Evolutionary conservation across 2,329 filamentous ascomycete species (phyloP).

Genomic region (Sporothrix schenckii): DNA sequence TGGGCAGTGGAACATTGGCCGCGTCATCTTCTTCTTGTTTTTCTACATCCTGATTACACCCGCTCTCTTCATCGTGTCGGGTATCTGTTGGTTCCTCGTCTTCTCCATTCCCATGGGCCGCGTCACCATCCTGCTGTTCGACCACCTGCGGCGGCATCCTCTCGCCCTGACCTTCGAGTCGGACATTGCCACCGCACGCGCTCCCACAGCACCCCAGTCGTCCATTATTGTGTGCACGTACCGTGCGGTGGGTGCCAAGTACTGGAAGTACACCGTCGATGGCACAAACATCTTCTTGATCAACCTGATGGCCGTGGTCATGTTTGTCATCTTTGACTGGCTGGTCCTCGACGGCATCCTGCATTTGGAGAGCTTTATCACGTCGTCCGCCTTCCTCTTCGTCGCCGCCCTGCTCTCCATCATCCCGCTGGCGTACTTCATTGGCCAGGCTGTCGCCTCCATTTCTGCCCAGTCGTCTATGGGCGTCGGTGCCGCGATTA

Average conservation of each 20-base stretch:
- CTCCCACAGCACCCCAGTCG: conserved; percentile 70
- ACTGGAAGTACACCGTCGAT: conserved; percentile 99
- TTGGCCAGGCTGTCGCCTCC: conserved; percentile 95
- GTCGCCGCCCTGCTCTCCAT: conserved; percentile 83
- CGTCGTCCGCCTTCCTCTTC: conserved; percentile 84
- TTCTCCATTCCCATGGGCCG: conserved; percentile 99
- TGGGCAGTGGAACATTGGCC: conserved; percentile 91
- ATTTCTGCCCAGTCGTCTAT: conserved; percentile 99
- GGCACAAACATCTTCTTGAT: conserved; percentile 99
- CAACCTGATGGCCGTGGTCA: conserved; percentile 90
- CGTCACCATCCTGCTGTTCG: conserved; percentile 83
- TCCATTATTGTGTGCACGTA: conserved; percentile 96
- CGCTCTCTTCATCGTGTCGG: conserved; percentile 79
- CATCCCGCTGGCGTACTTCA: conserved; percentile 96
- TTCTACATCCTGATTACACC: conserved; percentile 94
- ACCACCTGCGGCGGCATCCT: conserved; percentile 89
- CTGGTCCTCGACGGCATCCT: conserved; percentile 72
- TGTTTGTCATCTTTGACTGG: conserved; percentile 94
- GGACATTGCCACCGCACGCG: conserved; percentile 74
- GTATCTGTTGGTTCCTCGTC: conserved; percentile 92
- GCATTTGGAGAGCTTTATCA: conserved; percentile 71
- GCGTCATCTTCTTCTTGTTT: conserved; percentile 93
- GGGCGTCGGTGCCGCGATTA: conserved; percentile 95
- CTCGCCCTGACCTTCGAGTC: conserved; percentile 91
- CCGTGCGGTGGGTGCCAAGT: conserved; percentile 87